Conservation (phyloP, 2,329 filamentous ascomycete genomes). For the Thermomyces lanuginosus region DNA sequence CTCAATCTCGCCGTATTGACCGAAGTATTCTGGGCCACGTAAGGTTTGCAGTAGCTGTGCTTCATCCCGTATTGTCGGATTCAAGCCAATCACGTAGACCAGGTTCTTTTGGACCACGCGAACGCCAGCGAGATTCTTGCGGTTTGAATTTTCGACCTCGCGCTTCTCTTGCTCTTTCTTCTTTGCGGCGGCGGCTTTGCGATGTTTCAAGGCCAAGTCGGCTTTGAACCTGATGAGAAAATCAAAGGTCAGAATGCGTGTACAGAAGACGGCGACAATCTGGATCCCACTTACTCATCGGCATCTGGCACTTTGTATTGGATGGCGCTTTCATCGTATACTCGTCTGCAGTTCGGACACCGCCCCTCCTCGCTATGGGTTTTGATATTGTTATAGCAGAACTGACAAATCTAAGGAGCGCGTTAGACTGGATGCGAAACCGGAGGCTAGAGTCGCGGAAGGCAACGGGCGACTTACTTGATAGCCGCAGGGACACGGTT, state of each 20-base stretch:
- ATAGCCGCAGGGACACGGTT: constrained; percentile 92
- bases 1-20: constrained; percentile 94
- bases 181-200: constrained; percentile 75
- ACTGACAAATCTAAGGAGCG: constrained; percentile 71
- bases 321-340: constrained; percentile 94
- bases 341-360: constrained; percentile 89
- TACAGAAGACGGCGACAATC: constrained; percentile 6
- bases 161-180: constrained; percentile 94
- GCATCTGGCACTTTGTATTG: constrained; percentile 88
- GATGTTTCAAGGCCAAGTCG: constrained; percentile 50
- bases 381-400: constrained; percentile 99
- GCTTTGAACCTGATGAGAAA: constrained; percentile 30
- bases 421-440: constrained; percentile 1
- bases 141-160: constrained; percentile 86
- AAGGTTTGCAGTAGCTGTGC: constrained; percentile 71
- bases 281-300: constrained; percentile 61
- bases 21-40: constrained; percentile 83
- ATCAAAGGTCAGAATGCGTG: neutral
- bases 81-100: constrained; percentile 91
- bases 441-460: neutral
- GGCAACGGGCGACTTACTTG: constrained; percentile 49
- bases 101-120: constrained; percentile 97
- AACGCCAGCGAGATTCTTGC: constrained; percentile 89
- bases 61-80: constrained; percentile 81
- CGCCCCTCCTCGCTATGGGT: constrained; percentile 85